Evolutionary conservation across 2,329 filamentous ascomycete species (phyloP).

Genomic region (Hypoxylon sp.): DNA sequence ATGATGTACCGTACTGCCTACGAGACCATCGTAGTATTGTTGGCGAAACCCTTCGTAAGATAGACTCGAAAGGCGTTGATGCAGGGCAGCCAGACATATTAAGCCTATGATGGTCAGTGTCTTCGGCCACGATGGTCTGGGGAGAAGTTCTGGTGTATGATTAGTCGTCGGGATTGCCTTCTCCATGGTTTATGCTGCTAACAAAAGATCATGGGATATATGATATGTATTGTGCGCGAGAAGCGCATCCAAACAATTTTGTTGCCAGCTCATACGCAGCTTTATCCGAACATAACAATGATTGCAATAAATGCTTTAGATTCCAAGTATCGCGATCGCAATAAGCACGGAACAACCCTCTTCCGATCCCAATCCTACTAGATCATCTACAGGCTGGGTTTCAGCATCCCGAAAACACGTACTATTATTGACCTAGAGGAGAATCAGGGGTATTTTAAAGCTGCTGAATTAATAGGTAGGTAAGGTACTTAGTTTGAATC

Average conservation of each 20-base stretch:
- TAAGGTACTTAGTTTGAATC: no score
- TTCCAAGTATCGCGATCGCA: no score
- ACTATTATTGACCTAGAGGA: no score
- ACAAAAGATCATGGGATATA: not conserved
- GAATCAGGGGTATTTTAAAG: no score
- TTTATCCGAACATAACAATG: no score
- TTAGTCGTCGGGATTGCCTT: constrained; percentile 6
- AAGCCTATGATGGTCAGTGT: constrained; percentile 17
- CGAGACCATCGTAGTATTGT: constrained; percentile 35
- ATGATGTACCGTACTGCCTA: constrained; percentile 7
- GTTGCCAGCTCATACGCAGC: constrained; percentile 9
- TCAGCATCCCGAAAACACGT: no score
- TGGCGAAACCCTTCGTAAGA: constrained; percentile 34
- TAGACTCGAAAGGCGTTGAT: constrained; percentile 27
- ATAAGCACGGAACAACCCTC: no score
- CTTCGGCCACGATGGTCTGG: constrained; percentile 13
- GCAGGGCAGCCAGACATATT: constrained; percentile 21
- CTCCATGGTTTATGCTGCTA: constrained; percentile 18
- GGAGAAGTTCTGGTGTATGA: not conserved
- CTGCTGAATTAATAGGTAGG: no score
- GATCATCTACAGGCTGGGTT: no score
- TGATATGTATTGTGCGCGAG: constrained; percentile 4
- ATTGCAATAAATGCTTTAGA: no score
- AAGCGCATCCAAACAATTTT: constrained; percentile 6
- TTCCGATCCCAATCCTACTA: no score